Evolutionary conservation across 139 green algal genomes (phyloP).

Genomic region (Dunaliella primolecta): DNA sequence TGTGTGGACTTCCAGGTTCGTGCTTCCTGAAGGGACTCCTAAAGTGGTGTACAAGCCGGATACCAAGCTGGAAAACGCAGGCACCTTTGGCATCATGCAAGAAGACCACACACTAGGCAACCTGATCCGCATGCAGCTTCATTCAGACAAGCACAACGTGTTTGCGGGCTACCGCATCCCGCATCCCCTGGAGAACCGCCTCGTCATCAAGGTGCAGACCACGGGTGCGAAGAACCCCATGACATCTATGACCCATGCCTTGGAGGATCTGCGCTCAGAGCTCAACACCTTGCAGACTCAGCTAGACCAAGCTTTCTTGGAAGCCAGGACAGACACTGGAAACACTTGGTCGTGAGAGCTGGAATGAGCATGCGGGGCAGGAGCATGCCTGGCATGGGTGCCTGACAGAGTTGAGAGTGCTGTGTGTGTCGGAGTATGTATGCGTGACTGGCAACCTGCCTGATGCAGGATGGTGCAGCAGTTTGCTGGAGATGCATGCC

Average conservation of each 20-base stretch:
- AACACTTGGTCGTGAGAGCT: too few relatives aligned
- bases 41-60: conserved; percentile 83
- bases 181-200: conserved; percentile 85
- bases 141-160: conserved; percentile 65
- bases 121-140: conserved; percentile 78
- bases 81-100: conserved; percentile 76
- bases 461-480: too few relatives aligned
- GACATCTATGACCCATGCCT: conserved; percentile 41
- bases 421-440: too few relatives aligned
- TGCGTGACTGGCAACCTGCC: too few relatives aligned
- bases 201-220: conserved; percentile 83
- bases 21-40: conserved; percentile 75
- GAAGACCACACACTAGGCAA: conserved; percentile 97
- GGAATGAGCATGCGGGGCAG: too few relatives aligned
- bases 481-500: too few relatives aligned
- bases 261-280: conserved; percentile 54
- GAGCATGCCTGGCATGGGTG: too few relatives aligned
- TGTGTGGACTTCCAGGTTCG: conserved; percentile 55
- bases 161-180: conserved; percentile 95
- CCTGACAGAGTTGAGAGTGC: too few relatives aligned
- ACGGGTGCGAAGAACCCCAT: conserved; percentile 54
- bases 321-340: too few relatives aligned
- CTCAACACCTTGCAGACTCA: conserved; percentile 30
- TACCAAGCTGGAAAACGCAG: conserved; percentile 85
- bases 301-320: conserved; percentile 28